phyloP scores from a whole-genome alignment of 352 stramenopile species.

The Pythium brachiatum region DNA sequence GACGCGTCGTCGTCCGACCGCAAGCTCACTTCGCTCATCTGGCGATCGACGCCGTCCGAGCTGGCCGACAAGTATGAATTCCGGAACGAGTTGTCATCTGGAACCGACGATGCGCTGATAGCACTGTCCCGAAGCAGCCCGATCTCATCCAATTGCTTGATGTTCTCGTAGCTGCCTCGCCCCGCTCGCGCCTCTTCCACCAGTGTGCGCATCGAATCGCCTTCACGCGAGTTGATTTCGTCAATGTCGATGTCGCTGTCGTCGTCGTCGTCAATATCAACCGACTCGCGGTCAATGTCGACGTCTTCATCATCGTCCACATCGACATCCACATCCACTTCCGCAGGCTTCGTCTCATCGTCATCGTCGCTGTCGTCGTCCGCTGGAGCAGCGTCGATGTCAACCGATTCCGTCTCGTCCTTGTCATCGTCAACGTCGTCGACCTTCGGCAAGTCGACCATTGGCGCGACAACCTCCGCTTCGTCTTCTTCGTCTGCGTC shows the following conservation, averaged over 20 bases:
- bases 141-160: conserved; percentile 27
- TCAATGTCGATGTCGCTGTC: conserved; percentile 31
- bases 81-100: conserved; percentile 12
- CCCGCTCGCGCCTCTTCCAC: background rate
- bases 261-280: conserved; percentile 31
- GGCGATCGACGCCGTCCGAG: conserved; percentile 13
- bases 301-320: conserved; percentile 21
- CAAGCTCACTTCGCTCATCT: conserved; percentile 37
- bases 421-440: conserved; percentile 12
- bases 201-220: conserved; percentile 15
- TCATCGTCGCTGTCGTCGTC: conserved; percentile 24
- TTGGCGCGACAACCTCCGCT: conserved; percentile 12
- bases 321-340: conserved; percentile 11
- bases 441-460: conserved; percentile 22
- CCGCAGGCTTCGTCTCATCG: conserved; percentile 24
- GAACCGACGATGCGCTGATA: conserved; percentile 1
- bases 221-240: conserved; percentile 10
- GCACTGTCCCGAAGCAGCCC: conserved; percentile 9
- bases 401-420: conserved; percentile 24
- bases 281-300: conserved; percentile 22
- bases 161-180: conserved; percentile 16
- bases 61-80: conserved; percentile 50
- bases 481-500: conserved; percentile 29
- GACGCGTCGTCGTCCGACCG: conserved; percentile 58
- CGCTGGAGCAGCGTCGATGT: conserved; percentile 18